Conservation (phyloP, 129 eudicot genomes). For the Helianthus annuus region HanXRQr2.0-SUNRISE NC_035442.2:158866881-158867380, state of each 20-base stretch:
- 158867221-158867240: conserved; percentile 87
- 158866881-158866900: too few relatives aligned
- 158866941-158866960: too few relatives aligned
- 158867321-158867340: conserved; percentile 36
- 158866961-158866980: too few relatives aligned
- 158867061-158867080: conserved; percentile 83
- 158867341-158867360: conserved; percentile 87
- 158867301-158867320: conserved; percentile 15
- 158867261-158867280: conserved; percentile 20
- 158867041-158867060: conserved; percentile 95
- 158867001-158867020: conserved; percentile 52
- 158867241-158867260: conserved; percentile 89
- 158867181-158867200: conserved; percentile 90
- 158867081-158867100: conserved; percentile 64
- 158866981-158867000: conserved; percentile 1
- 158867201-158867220: conserved; percentile 91
- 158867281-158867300: conserved; percentile 8
- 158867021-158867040: conserved; percentile 97
- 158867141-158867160: background rate
- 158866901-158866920: too few relatives aligned
- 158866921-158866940: too few relatives aligned
- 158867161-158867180: conserved; percentile 17
- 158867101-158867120: background rate
- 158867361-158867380: conserved; percentile 71
- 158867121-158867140: conserved; percentile 1